Conservation (phyloP, 495 filamentous ascomycete genomes). For the Polyplosphaeria fusca region DNA sequence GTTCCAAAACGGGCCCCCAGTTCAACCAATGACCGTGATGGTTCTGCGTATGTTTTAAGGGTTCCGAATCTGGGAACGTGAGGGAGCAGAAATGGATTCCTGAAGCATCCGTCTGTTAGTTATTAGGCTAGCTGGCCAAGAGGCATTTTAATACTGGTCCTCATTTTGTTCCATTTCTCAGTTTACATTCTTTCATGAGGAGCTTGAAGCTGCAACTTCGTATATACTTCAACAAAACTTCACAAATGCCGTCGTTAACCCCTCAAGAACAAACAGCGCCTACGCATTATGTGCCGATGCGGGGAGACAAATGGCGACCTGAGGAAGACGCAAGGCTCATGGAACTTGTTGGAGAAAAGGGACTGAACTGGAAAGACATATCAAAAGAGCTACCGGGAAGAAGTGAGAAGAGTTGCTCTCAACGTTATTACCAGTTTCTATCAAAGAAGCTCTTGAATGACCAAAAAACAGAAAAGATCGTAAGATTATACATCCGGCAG, state of each 20-base stretch:
- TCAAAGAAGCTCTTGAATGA: neutral
- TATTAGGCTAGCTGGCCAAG: neutral
- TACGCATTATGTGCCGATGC: neutral
- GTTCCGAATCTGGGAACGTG: neutral
- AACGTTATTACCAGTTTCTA: neutral
- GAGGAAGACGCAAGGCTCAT: neutral
- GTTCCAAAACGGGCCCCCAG: constrained; percentile 3
- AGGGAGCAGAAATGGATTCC: constrained; percentile 6
- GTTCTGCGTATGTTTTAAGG: constrained; percentile 9
- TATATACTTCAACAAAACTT: constrained; percentile 8
- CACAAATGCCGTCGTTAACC: neutral
- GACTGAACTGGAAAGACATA: neutral
- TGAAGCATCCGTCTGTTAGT: constrained; percentile 3
- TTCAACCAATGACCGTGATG: constrained; percentile 3
- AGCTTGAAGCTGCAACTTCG: constrained; percentile 5
- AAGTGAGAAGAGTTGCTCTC: neutral
- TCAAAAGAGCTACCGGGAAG: neutral
- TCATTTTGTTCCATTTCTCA: constrained; percentile 8
- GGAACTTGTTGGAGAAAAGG: neutral
- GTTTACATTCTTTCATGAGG: constrained; percentile 8
- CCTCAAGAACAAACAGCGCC: neutral
- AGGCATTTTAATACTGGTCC: constrained; percentile 5
- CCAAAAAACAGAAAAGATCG: neutral
- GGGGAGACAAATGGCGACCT: neutral
- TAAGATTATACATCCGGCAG: neutral